phyloP scores from a whole-genome alignment of 768 basidiomycete genomes.

The Coprinellus aureogranulatus region DNA sequence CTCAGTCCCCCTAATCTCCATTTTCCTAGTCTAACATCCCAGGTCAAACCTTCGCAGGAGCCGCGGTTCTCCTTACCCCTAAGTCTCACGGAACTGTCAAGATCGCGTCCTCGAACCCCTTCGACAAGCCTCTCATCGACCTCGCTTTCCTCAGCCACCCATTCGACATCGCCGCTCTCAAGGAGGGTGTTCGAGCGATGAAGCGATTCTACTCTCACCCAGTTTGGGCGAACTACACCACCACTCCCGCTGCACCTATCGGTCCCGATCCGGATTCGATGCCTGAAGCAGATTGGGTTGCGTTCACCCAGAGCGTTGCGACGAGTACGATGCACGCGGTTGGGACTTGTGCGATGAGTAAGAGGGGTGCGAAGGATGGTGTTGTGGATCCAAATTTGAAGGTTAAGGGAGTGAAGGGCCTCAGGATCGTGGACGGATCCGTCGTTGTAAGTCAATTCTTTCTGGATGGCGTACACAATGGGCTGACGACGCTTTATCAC shows the following conservation, averaged over 20 bases:
- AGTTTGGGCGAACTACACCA: slow-evolving; percentile 3
- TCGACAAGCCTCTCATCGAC: slow-evolving; percentile 23
- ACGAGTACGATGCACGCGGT: slow-evolving; percentile 13
- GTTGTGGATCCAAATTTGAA: slow-evolving; percentile 26
- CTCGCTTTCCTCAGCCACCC: slow-evolving; percentile 7
- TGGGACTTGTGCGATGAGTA: slow-evolving; percentile 21
- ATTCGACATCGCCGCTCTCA: slow-evolving; percentile 9
- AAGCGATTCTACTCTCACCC: slow-evolving; percentile 10
- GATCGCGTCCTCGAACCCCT: slow-evolving; percentile 20
- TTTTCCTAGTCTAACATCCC: slow-evolving; percentile 9
- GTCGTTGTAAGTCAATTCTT: background rate
- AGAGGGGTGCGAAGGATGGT: slow-evolving; percentile 16
- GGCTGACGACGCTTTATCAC: background rate
- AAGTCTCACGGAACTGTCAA: slow-evolving; percentile 26
- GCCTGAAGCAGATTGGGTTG: no score
- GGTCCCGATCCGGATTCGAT: background rate
- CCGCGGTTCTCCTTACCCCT: slow-evolving; percentile 25
- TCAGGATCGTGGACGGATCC: slow-evolving; percentile 1
- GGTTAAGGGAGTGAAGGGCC: slow-evolving; percentile 21
- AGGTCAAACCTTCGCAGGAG: slow-evolving; percentile 20
- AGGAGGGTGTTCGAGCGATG: slow-evolving; percentile 10
- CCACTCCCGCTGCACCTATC: background rate
- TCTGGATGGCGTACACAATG: background rate
- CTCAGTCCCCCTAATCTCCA: background rate
- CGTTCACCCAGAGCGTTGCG: no score